Conservation (phyloP, 1,284 basidiomycete species). For the Lignosus rhinocerotis region DNA sequence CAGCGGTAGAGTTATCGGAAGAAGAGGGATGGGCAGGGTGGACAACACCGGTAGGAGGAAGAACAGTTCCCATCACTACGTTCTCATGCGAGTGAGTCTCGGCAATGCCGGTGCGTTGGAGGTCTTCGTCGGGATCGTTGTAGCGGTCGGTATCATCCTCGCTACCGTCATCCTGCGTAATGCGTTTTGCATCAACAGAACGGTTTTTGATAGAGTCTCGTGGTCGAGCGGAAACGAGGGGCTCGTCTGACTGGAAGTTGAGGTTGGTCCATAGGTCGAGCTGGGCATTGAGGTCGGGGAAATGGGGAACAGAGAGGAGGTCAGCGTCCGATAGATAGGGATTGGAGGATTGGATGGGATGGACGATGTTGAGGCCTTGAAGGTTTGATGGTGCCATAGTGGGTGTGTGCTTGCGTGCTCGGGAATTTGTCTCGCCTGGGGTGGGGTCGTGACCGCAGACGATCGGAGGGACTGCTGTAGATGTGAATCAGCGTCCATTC, state of each 20-base stretch:
- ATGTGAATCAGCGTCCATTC: neutral
- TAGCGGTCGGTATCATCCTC: conserved; percentile 36
- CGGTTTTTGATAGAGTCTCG: conserved; percentile 22
- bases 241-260: conserved; percentile 76
- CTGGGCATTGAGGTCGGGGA: conserved; percentile 74
- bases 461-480: neutral
- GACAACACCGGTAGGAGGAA: conserved; percentile 27
- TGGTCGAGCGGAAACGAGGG: conserved; percentile 35
- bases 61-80: conserved; percentile 47
- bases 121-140: conserved; percentile 44
- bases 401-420: conserved; percentile 16
- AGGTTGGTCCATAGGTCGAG: conserved; percentile 85
- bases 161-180: conserved; percentile 31
- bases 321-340: conserved; percentile 50
- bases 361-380: conserved; percentile 77
- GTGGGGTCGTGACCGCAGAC: neutral
- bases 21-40: conserved; percentile 21
- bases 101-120: conserved; percentile 49
- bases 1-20: neutral
- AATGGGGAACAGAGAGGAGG: conserved; percentile 59
- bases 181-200: conserved; percentile 19
- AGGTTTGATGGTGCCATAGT: conserved; percentile 61
- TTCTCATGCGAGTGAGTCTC: conserved; percentile 59
- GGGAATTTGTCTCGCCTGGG: conserved; percentile 3
- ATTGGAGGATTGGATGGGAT: conserved; percentile 45